Percentiles rank a stretch among this genome's conserved stretches.
phyloP scores from a whole-genome alignment of 2,329 filamentous ascomycete genomes.

The Sarocladium strictum region DNA sequence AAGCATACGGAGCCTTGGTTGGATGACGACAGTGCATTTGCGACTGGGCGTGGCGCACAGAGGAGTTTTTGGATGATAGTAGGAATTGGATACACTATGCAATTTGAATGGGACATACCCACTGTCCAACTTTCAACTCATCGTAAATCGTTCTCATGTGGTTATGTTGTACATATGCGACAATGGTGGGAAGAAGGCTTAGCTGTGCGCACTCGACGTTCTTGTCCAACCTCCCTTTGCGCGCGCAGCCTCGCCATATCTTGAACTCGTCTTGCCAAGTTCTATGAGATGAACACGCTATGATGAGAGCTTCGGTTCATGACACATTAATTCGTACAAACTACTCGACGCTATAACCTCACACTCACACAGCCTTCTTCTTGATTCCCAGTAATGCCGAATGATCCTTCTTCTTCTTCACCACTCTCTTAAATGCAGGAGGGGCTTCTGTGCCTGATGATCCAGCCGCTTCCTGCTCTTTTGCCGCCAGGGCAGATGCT shows the following conservation, averaged over 20 bases:
- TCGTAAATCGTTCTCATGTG: too few relatives aligned
- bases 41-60: neutral
- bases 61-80: neutral
- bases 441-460: conserved; percentile 33
- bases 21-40: neutral
- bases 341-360: neutral
- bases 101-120: neutral
- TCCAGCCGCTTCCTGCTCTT: conserved; percentile 23
- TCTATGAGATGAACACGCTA: too few relatives aligned
- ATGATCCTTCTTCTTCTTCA: conserved; percentile 85
- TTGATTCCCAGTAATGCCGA: conserved; percentile 76
- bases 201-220: too few relatives aligned
- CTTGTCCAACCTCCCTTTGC: too few relatives aligned
- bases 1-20: conserved; percentile 5
- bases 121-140: too few relatives aligned
- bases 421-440: conserved; percentile 66
- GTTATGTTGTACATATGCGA: too few relatives aligned
- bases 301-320: neutral
- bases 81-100: neutral
- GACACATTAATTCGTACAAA: neutral
- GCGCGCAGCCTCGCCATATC: too few relatives aligned
- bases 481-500: conserved; percentile 16
- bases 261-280: too few relatives aligned
- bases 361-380: conserved; percentile 50
- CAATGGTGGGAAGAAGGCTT: too few relatives aligned